Conservation (phyloP, 345 rosid species). For the Physaria fendleri region DNA sequence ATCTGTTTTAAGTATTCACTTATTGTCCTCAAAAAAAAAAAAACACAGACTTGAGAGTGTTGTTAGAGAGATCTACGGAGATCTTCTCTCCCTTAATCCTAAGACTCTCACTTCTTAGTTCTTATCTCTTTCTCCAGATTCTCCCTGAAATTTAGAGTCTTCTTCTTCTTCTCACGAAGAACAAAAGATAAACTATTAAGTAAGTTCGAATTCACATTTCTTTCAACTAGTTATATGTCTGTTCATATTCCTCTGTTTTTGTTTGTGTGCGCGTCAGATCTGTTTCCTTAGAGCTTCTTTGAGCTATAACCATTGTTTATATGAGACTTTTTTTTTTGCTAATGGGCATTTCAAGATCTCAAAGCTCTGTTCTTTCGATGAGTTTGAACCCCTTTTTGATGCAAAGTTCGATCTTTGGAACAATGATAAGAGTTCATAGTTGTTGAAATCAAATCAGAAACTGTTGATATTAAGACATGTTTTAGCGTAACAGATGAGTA, state of each 20-base stretch:
- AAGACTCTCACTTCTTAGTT: slow-evolving; percentile 14
- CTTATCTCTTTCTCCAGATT: slow-evolving; percentile 7
- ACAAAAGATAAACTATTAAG: neutral
- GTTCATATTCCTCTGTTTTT: slow-evolving; percentile 15
- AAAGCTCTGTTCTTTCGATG: slow-evolving; percentile 20
- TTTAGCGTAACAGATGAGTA: slow-evolving; percentile 24
- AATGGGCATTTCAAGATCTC: neutral
- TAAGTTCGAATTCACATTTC: neutral
- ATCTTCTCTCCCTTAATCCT: slow-evolving; percentile 4
- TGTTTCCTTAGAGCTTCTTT: neutral
- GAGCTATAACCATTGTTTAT: neutral
- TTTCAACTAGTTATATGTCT: neutral
- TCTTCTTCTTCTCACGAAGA: neutral
- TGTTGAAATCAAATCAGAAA: neutral
- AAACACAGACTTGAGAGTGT: slow-evolving; percentile 8
- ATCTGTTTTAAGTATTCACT: slow-evolving; percentile 20
- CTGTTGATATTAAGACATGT: neutral
- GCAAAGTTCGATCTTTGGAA: slow-evolving; percentile 12
- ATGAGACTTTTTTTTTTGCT: slow-evolving; percentile 1
- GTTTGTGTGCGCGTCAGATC: slow-evolving; percentile 3
- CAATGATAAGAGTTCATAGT: neutral
- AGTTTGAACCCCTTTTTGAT: neutral
- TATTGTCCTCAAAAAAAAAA: slow-evolving; percentile 17
- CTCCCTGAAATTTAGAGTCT: neutral
- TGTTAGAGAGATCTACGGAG: slow-evolving; percentile 13